phyloP scores from a whole-genome alignment of 768 basidiomycete species.

The Stropharia rugosoannulata region DNA sequence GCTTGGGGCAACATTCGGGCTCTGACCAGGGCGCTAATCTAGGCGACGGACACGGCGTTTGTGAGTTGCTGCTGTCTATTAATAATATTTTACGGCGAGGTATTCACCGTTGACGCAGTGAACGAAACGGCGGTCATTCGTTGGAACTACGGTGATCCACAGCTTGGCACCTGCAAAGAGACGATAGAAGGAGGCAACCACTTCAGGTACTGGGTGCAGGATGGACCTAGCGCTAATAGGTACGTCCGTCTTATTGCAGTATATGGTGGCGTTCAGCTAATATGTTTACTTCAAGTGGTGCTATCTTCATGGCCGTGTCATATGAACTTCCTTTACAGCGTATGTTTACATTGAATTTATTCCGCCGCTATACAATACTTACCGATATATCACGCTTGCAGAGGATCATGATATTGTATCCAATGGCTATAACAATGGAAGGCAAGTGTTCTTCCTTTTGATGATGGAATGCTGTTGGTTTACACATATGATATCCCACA shows the following conservation, averaged over 20 bases:
- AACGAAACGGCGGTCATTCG: slow-evolving; percentile 86
- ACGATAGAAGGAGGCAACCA: slow-evolving; percentile 86
- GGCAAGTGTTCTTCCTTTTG: slow-evolving; percentile 30
- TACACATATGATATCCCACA: slow-evolving; percentile 20
- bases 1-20: slow-evolving; percentile 80
- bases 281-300: slow-evolving; percentile 43
- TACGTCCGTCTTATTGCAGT: slow-evolving; percentile 22
- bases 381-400: slow-evolving; percentile 18
- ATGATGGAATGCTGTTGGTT: not conserved
- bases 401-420: slow-evolving; percentile 69
- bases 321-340: slow-evolving; percentile 68
- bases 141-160: slow-evolving; percentile 79
- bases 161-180: slow-evolving; percentile 84
- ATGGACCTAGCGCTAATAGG: slow-evolving; percentile 63
- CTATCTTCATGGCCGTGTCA: slow-evolving; percentile 73
- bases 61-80: slow-evolving; percentile 39
- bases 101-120: slow-evolving; percentile 35
- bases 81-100: slow-evolving; percentile 3
- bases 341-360: slow-evolving; percentile 19
- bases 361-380: not conserved
- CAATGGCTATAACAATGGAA: slow-evolving; percentile 82
- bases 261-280: not conserved
- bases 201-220: slow-evolving; percentile 86
- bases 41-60: slow-evolving; percentile 76
- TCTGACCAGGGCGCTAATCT: slow-evolving; percentile 70